Conservation (phyloP, 225 moss, liverwort and hornwort genomes). For the Marchantia polymorpha region DNA sequence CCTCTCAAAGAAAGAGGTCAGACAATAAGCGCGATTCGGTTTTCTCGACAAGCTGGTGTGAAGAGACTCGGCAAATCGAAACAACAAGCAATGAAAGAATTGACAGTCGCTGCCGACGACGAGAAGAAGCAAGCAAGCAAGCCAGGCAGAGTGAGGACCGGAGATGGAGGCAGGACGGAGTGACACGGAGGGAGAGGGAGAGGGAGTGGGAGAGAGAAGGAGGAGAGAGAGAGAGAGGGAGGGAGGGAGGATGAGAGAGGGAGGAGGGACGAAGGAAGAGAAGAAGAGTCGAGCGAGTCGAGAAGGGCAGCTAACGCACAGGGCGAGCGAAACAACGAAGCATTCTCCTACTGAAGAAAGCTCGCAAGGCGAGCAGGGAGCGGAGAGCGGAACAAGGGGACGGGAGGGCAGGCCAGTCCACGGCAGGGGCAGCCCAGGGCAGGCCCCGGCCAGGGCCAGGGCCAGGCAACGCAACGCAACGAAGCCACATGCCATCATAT, state of each 20-base stretch:
- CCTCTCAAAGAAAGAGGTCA: background rate
- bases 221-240: background rate
- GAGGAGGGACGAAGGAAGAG: background rate
- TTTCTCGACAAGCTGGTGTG: background rate
- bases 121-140: background rate
- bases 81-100: background rate
- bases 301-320: background rate
- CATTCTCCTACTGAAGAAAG: slow-evolving; percentile 9
- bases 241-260: background rate
- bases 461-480: background rate
- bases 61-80: background rate
- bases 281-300: background rate
- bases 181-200: background rate
- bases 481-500: background rate
- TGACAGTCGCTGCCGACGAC: background rate
- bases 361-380: background rate
- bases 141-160: too few species aligned
- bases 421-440: background rate
- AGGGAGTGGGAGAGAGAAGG: background rate
- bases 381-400: background rate
- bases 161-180: background rate
- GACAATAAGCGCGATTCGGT: background rate
- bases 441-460: too few species aligned
- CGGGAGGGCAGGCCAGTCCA: background rate
- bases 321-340: background rate